A percentile compares a stretch with the other conserved stretches of the same genome.
phyloP scores from a whole-genome alignment of 2,329 filamentous ascomycete species.

The Cephalotrichum gorgonifer region DNA sequence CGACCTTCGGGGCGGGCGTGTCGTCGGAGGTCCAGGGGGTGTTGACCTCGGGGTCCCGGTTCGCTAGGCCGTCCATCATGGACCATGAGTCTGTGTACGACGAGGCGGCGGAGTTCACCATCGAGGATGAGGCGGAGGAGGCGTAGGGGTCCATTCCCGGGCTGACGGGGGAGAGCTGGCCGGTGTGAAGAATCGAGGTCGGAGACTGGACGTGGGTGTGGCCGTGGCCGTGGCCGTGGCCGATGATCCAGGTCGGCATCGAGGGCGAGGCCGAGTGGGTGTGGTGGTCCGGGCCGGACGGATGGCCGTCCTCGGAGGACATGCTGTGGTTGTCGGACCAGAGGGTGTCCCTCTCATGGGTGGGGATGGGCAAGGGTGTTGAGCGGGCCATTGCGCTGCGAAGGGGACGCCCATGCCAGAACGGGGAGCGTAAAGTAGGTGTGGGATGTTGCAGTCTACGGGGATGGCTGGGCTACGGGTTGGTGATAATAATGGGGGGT shows the following conservation, averaged over 20 bases:
- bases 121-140: slow-evolving; percentile 33
- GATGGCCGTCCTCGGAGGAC: slow-evolving; percentile 34
- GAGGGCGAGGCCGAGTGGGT: slow-evolving; percentile 21
- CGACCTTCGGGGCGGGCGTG: slow-evolving; percentile 41
- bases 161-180: slow-evolving; percentile 44
- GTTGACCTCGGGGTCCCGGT: not conserved
- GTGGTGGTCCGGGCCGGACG: slow-evolving; percentile 14
- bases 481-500: too few species aligned
- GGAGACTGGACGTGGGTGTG: slow-evolving; percentile 11
- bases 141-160: slow-evolving; percentile 30
- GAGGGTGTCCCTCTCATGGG: slow-evolving; percentile 29
- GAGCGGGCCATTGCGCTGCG: not conserved
- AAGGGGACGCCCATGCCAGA: not conserved
- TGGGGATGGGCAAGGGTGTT: slow-evolving; percentile 22
- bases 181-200: slow-evolving; percentile 22
- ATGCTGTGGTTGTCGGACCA: slow-evolving; percentile 36
- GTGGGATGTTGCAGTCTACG: too few species aligned
- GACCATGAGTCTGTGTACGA: slow-evolving; percentile 26
- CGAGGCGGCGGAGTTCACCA: not conserved
- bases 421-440: not conserved
- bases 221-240: too few species aligned
- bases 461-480: too few species aligned
- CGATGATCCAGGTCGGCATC: slow-evolving; percentile 13
- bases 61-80: slow-evolving; percentile 18
- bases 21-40: slow-evolving; percentile 24